Conservation (phyloP, 106 monocot genomes). For the Phalaenopsis equestris region DNA sequence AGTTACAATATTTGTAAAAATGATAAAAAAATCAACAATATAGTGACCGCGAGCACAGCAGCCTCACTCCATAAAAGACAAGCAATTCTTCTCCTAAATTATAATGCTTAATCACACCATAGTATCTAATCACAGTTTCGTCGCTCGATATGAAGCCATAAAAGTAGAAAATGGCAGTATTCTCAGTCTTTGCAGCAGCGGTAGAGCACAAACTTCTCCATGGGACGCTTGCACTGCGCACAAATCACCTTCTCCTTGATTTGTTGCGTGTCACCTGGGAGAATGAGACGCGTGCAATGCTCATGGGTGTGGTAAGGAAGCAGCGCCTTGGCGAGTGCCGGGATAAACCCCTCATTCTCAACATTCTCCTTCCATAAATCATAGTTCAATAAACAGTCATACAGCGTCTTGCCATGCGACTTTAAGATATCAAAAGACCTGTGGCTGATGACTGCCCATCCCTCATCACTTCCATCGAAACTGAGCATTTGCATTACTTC, state of each 20-base stretch:
- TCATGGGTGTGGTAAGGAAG: slow-evolving; percentile 49
- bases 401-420: slow-evolving; percentile 39
- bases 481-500: slow-evolving; percentile 70
- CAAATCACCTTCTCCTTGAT: slow-evolving; percentile 61
- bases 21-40: not conserved
- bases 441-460: slow-evolving; percentile 66
- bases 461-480: slow-evolving; percentile 72
- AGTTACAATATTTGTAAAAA: too few species aligned
- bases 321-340: slow-evolving; percentile 50
- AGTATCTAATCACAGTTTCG: not conserved
- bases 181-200: slow-evolving; percentile 69
- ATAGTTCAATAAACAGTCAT: slow-evolving; percentile 50
- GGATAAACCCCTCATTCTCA: slow-evolving; percentile 48
- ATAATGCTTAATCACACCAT: not conserved
- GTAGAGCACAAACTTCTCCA: slow-evolving; percentile 82
- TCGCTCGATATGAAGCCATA: not conserved
- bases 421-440: slow-evolving; percentile 47
- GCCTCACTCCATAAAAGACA: not conserved
- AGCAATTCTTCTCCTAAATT: not conserved
- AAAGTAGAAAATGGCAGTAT: not conserved
- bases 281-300: slow-evolving; percentile 74
- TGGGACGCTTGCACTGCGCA: slow-evolving; percentile 61
- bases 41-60: not conserved
- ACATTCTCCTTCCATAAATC: slow-evolving; percentile 46
- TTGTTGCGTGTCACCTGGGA: slow-evolving; percentile 40